A percentile compares a stretch with the other conserved stretches of the same genome.
Evolutionary conservation across 1,284 basidiomycete genomes (phyloP).

Genomic region (Cryptococcus depauperatus): DNA sequence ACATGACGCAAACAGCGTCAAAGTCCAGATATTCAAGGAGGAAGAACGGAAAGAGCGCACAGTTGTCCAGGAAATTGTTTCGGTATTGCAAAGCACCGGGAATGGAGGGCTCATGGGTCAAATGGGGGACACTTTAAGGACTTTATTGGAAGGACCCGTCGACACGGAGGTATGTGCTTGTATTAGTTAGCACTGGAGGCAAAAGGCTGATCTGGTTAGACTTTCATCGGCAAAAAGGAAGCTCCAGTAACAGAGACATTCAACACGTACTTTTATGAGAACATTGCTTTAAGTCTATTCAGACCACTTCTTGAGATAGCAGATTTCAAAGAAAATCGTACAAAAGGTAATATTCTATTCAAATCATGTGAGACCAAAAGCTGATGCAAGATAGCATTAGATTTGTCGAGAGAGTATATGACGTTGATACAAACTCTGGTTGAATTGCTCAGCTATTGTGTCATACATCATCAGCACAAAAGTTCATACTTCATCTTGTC

Average conservation of each 20-base stretch:
- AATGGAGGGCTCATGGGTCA: slow-evolving; percentile 86
- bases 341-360: too few relatives aligned
- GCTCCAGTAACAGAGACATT: slow-evolving; percentile 80
- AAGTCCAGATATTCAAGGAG: slow-evolving; percentile 75
- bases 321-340: slow-evolving; percentile 52
- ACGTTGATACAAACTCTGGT: slow-evolving; percentile 74
- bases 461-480: slow-evolving; percentile 78
- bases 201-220: slow-evolving; percentile 22
- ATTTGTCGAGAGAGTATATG: slow-evolving; percentile 61
- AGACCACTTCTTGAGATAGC: slow-evolving; percentile 69
- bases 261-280: slow-evolving; percentile 81
- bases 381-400: slow-evolving; percentile 37
- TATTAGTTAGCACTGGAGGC: not conserved
- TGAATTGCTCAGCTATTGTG: slow-evolving; percentile 83
- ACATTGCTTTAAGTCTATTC: slow-evolving; percentile 65
- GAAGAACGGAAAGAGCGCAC: slow-evolving; percentile 54
- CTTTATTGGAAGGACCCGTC: slow-evolving; percentile 61
- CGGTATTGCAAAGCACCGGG: slow-evolving; percentile 64
- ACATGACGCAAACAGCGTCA: slow-evolving; percentile 80
- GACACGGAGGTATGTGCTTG: slow-evolving; percentile 44
- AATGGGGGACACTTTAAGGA: slow-evolving; percentile 79
- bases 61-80: slow-evolving; percentile 65
- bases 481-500: slow-evolving; percentile 85
- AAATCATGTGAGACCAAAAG: slow-evolving; percentile 9
- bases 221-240: slow-evolving; percentile 59